Evolutionary conservation across 345 rosid genomes (phyloP), one percentile per base, ranked within the genome.

Genomic region (Salix purpurea): DNA sequence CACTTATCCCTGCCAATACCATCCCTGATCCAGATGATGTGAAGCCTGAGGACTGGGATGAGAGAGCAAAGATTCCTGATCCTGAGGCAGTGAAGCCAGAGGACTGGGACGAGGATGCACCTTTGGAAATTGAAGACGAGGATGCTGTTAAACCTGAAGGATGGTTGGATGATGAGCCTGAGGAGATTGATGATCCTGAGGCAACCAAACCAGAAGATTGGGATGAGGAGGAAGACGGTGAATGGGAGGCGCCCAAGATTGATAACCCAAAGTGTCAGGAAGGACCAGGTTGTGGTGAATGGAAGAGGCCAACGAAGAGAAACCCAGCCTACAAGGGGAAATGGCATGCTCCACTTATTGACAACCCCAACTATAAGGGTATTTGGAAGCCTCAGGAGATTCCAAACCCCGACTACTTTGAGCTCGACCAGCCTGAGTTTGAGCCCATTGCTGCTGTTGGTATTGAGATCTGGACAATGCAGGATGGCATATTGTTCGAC

Each of bases 211-310:
- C 97, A 9, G 96, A 92, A 77, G 97, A 92, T 79, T 91, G 97
- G 97, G 96, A 92, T 86, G 97, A 92, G 10, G 97, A 92, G 78
- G 97, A 92, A 83, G 97, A 92, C 82, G 97, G 97, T 81, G 90
- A 89, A 80, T 92, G 95, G 94, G 97, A 92, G 74, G 91, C 96
- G 26, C 96, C 96, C 12, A 92, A 92, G 85, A 82, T 88, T 78
- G 93, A 90, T 56, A 92, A 92, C 86, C 96, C 97, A 46, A 90
- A 85, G 64, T 92, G 97, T 79, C 90, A 86, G 74, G 14, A 82
- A 69, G 91, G 86, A 71, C 97, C 97, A 0, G 97, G 97, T 65
- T 92, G 97, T 78, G 97, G 97, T 72, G 90, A 87, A 79, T 92
- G 97, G 97, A 91, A 91, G 90, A 91, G 78, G 82, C 96, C 97